These are phyloP conservation scores for Talaromyces sp. DNA, from an alignment of 2,329 filamentous ascomycete species.

Conservation along the genomic window DNA sequence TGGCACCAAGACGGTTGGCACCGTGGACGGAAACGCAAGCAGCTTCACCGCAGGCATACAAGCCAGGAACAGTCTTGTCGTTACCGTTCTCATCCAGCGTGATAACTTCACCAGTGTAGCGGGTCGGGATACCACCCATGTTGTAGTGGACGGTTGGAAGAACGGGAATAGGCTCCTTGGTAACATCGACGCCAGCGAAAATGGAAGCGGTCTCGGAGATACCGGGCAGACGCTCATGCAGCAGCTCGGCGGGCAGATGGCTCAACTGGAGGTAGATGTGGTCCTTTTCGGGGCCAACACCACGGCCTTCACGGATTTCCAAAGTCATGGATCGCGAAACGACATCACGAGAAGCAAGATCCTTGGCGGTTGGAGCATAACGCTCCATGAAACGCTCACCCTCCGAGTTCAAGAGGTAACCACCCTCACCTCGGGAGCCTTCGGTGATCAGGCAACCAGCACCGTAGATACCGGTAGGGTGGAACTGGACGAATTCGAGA, in stretches of 20 bases:
- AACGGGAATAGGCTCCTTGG: constrained; percentile 94
- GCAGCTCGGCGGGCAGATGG: constrained; percentile 84
- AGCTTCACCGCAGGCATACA: constrained; percentile 95
- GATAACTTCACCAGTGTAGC: constrained; percentile 93
- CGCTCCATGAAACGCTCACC: constrained; percentile 99
- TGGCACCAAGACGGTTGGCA: constrained; percentile 95
- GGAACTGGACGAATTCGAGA: constrained; percentile 99
- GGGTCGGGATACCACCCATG: constrained; percentile 98
- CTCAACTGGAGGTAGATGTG: constrained; percentile 98
- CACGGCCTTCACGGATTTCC: constrained; percentile 95
- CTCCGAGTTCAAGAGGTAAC: constrained; percentile 94
- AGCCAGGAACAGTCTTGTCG: constrained; percentile 87
- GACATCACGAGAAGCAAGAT: constrained; percentile 92
- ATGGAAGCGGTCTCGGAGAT: constrained; percentile 98
- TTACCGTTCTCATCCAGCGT: constrained; percentile 80
- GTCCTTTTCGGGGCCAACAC: constrained; percentile 94
- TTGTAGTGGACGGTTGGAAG: constrained; percentile 98
- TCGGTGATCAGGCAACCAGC: constrained; percentile 97
- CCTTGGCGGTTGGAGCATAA: constrained; percentile 95
- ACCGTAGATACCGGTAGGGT: constrained; percentile 98
- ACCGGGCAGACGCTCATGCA: constrained; percentile 93
- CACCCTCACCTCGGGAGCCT: constrained; percentile 95
- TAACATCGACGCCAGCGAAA: constrained; percentile 94
- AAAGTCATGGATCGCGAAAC: constrained; percentile 97
- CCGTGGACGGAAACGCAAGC: constrained; percentile 97